Conservation (phyloP, 768 basidiomycete species). For the Infundibulicybe gibba region DNA sequence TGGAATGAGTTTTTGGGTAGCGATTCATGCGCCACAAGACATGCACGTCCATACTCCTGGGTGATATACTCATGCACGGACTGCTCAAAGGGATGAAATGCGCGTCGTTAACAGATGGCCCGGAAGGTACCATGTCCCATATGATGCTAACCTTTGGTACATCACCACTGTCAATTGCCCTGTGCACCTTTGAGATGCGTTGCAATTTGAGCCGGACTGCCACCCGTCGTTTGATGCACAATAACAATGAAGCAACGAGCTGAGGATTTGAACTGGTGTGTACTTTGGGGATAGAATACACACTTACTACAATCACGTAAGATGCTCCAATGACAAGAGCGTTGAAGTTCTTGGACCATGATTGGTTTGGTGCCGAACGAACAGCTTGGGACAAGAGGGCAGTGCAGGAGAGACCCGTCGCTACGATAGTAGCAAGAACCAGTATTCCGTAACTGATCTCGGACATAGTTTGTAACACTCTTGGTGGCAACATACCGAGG, state of each 20-base stretch:
- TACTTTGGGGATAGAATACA: background rate
- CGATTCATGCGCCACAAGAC: constrained; percentile 67
- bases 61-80: constrained; percentile 62
- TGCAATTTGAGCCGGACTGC: constrained; percentile 62
- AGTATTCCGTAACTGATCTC: constrained; percentile 51
- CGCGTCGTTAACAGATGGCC: background rate
- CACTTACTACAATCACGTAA: constrained; percentile 63
- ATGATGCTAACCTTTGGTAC: constrained; percentile 50
- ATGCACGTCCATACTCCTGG: constrained; percentile 75
- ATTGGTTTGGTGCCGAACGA: constrained; percentile 50
- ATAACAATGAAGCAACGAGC: constrained; percentile 55
- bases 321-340: constrained; percentile 66
- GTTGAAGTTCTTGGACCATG: constrained; percentile 65
- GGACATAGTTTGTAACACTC: constrained; percentile 45
- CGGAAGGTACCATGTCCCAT: background rate
- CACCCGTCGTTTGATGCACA: constrained; percentile 68
- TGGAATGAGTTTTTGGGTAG: constrained; percentile 63
- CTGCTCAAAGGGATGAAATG: constrained; percentile 27
- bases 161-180: constrained; percentile 48
- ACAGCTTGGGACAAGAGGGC: constrained; percentile 72
- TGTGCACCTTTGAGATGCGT: constrained; percentile 61
- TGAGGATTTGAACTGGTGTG: constrained; percentile 16
- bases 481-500: background rate
- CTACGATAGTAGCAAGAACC: constrained; percentile 44
- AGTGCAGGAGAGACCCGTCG: constrained; percentile 59